These are phyloP conservation scores for Tephrocybe sp. DNA, from an alignment of 768 basidiomycete species.

Conservation along the genomic window DNA sequence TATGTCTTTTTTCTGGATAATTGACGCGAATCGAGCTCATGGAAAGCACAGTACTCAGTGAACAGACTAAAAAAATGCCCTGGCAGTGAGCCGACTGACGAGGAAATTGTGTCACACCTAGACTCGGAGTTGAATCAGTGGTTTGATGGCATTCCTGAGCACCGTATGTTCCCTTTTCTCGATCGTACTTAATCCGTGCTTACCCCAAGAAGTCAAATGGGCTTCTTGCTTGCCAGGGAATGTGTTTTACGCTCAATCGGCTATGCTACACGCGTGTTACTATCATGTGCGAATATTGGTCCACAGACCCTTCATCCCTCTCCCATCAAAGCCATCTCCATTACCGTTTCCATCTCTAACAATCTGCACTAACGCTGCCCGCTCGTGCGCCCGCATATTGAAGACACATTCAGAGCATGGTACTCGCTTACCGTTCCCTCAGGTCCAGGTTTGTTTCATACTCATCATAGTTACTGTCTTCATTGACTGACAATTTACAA, in stretches of 20 bases:
- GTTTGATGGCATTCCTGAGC: slow-evolving; percentile 67
- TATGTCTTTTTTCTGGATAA: slow-evolving; percentile 26
- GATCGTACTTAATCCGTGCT: slow-evolving; percentile 32
- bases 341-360: slow-evolving; percentile 60
- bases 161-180: slow-evolving; percentile 45
- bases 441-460: slow-evolving; percentile 33
- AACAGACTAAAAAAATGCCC: slow-evolving; percentile 11
- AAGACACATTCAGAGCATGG: slow-evolving; percentile 43
- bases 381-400: slow-evolving; percentile 69
- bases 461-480: too few relatives aligned
- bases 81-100: slow-evolving; percentile 25
- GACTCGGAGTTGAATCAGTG: slow-evolving; percentile 78
- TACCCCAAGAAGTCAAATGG: slow-evolving; percentile 31
- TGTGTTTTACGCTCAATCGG: slow-evolving; percentile 56
- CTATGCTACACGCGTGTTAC: slow-evolving; percentile 44
- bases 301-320: slow-evolving; percentile 78
- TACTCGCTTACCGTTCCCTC: slow-evolving; percentile 30
- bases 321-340: slow-evolving; percentile 45
- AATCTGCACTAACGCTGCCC: slow-evolving; percentile 81
- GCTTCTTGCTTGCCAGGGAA: slow-evolving; percentile 30
- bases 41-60: slow-evolving; percentile 13
- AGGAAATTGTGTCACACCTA: slow-evolving; percentile 66
- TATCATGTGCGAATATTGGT: slow-evolving; percentile 66
- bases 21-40: neutral
- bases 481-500: slow-evolving; percentile 15